Evolutionary conservation across 371 early-diverging fungal genomes (phyloP), one percentile per base, ranked within the genome.

Genomic region (Mortierella sp.): DNA sequence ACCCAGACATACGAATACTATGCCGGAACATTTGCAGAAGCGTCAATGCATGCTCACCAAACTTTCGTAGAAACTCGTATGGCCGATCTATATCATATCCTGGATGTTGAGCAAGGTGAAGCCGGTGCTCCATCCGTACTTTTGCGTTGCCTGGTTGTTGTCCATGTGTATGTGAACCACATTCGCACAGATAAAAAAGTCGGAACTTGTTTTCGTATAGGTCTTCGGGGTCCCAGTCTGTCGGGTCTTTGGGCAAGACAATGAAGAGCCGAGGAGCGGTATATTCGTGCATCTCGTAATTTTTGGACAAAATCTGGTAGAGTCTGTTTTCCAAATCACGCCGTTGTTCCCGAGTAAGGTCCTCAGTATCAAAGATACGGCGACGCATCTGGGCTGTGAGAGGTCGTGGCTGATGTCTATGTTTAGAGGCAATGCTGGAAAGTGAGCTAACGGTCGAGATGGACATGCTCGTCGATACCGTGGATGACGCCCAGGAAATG

Each of bases 201-300:
- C 55, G 67, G 29, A 66, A 66, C 18, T 57, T 51, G 14, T 67
- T 55, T n/a, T 51, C 19, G 50, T 56, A 28, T 52, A 47, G 56
- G 44, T 19, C 51, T 14, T 19, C 16, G 1, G 62, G 66, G 37
- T 71, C 71, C 28, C 47, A 71, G 4, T 19, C 15, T 6, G 46
- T 43, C 16, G 62, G 25, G 4, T 60, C 66, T 28, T 79, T 70
- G 18, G 80, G 80, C 5, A 79, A 62, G 64, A 79, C 74, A 26
- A 79, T 73, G 48, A 79, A 79, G 37, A 79, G 53, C 15, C 80
- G 66, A 21, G 80, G 74, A 12, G 60, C 56, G 1, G 80, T 57
- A 64, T 79, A 79, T 68, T 79, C 80, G 28, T 73, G 73, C 50
- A 79, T 21, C 29, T 79, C 80, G 51, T 61, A 79, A 11, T 73